Evolutionary conservation across 208 protist genomes (phyloP).

Genomic region (Acanthamoeba healyi): DNA sequence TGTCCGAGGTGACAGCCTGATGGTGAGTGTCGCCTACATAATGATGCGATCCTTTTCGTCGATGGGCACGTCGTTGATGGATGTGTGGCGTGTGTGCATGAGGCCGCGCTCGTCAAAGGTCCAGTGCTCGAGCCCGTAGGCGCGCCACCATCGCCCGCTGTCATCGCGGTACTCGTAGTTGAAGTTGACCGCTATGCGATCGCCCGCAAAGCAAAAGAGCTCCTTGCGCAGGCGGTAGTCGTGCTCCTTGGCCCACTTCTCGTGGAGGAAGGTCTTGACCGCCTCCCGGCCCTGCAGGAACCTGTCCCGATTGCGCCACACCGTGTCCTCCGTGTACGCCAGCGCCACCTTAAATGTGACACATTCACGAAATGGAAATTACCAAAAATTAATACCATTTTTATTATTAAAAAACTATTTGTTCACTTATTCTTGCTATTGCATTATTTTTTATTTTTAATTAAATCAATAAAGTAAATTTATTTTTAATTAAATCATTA

Average conservation of each 20-base stretch:
- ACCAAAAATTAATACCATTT: too few species aligned
- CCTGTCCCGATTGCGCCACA: conserved; percentile 86
- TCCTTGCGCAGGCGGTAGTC: conserved; percentile 87
- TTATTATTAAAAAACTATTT: too few species aligned
- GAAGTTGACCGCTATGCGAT: conserved; percentile 87
- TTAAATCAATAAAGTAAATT: not conserved
- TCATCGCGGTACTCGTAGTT: conserved; percentile 85
- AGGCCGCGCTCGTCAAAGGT: conserved; percentile 81
- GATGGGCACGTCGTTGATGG: conserved; percentile 86
- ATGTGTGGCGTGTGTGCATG: conserved; percentile 83
- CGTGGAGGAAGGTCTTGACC: conserved; percentile 82
- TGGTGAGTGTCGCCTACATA: too few species aligned
- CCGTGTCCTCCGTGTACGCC: conserved; percentile 84
- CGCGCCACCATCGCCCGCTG: conserved; percentile 79
- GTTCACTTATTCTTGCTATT: not conserved
- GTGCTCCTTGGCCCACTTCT: conserved; percentile 84
- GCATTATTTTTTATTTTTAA: not conserved
- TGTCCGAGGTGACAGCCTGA: too few species aligned
- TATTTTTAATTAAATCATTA: not conserved
- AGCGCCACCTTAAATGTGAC: conserved; percentile 17
- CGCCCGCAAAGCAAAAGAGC: conserved; percentile 78
- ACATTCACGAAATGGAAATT: too few species aligned
- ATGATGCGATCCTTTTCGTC: conserved; percentile 74
- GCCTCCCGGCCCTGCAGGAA: conserved; percentile 83
- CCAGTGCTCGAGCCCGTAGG: conserved; percentile 89